These are phyloP conservation scores for Elymus sibiricus DNA, from an alignment of 176 grass and related monocot genomes.

Conservation along the genomic window DNA sequence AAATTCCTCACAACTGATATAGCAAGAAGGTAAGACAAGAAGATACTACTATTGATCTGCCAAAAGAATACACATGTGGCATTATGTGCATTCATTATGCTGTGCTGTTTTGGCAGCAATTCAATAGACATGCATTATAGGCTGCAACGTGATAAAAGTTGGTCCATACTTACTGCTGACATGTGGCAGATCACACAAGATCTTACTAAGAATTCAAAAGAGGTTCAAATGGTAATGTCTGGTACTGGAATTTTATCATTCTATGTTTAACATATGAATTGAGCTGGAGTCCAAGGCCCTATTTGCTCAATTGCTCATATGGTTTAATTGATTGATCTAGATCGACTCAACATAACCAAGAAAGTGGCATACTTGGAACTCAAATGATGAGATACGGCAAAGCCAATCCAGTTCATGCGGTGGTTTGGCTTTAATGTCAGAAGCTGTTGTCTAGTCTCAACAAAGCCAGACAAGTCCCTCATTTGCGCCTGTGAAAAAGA, in stretches of 20 bases:
- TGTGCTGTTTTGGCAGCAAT: conserved; percentile 1
- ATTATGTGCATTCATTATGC: neutral
- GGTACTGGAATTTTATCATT: neutral
- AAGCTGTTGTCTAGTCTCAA: conserved; percentile 98
- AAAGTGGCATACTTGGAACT: conserved; percentile 80
- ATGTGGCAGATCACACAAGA: neutral
- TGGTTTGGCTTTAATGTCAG: conserved; percentile 89
- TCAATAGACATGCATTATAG: conserved; percentile 6
- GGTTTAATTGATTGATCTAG: neutral
- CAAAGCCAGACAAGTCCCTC: conserved; percentile 94
- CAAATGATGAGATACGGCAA: conserved; percentile 93
- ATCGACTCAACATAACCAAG: neutral
- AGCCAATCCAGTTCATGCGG: conserved; percentile 99
- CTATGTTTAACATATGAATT: neutral
- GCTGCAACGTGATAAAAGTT: neutral
- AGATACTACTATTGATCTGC: neutral
- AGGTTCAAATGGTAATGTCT: neutral
- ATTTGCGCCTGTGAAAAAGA: conserved; percentile 77
- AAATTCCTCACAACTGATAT: neutral
- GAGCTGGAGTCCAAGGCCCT: neutral
- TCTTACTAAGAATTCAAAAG: neutral
- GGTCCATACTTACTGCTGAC: neutral
- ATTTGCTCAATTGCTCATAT: neutral
- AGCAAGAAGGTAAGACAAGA: neutral
- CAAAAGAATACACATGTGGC: neutral